These are phyloP conservation scores for Ganoderma lucidum DNA, from an alignment of 1,284 basidiomycete genomes.

Conservation along the genomic window DNA sequence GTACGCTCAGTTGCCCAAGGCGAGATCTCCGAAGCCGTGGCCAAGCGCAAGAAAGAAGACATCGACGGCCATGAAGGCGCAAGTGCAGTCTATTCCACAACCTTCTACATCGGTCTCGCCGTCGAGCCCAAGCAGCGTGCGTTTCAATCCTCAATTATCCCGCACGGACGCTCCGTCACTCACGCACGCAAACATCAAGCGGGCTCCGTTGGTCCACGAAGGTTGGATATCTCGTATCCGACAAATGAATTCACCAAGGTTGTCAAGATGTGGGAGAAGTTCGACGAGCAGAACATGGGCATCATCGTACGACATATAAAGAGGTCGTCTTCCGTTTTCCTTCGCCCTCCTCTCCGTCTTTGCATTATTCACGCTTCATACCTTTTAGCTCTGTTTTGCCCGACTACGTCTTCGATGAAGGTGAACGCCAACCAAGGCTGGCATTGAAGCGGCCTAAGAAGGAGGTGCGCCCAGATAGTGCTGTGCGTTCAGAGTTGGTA, in stretches of 20 bases:
- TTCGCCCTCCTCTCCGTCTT: not conserved
- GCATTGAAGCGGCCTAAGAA: conserved; percentile 74
- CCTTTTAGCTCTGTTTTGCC: conserved; percentile 71
- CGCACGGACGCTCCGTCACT: conserved; percentile 12
- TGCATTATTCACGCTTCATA: conserved; percentile 19
- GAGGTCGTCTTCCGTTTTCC: conserved; percentile 52
- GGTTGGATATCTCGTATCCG: conserved; percentile 96
- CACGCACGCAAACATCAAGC: conserved; percentile 51
- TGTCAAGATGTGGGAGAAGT: conserved; percentile 97
- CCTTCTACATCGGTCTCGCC: conserved; percentile 95
- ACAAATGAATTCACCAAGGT: conserved; percentile 96
- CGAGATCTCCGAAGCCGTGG: conserved; percentile 78
- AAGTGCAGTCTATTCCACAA: conserved; percentile 89
- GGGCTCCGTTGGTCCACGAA: conserved; percentile 75
- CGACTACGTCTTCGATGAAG: conserved; percentile 85
- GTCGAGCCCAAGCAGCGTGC: conserved; percentile 92
- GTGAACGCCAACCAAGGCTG: conserved; percentile 75
- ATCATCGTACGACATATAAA: conserved; percentile 95
- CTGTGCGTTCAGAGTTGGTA: conserved; percentile 22
- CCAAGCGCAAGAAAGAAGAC: conserved; percentile 82
- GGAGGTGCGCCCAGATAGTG: conserved; percentile 65
- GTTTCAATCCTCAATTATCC: conserved; percentile 37
- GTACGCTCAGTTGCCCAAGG: conserved; percentile 91
- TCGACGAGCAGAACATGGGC: conserved; percentile 92
- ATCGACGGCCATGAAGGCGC: conserved; percentile 81